Evolutionary conservation across 306 rosid species (phyloP).

Genomic region (Hippophae tibetana): DNA sequence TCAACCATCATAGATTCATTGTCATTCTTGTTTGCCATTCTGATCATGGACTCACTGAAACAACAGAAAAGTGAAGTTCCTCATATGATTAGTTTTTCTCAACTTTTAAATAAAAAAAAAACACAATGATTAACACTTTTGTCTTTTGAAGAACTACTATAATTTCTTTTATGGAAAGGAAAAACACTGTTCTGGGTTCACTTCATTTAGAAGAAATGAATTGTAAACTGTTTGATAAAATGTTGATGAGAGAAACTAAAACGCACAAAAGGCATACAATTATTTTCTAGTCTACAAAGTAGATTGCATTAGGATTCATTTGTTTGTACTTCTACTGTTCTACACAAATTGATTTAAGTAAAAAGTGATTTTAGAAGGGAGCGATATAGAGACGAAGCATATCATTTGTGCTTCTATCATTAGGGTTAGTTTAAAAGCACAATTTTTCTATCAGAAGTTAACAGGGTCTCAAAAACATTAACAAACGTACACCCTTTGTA

Average conservation of each 20-base stretch:
- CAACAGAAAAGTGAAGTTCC: constrained; percentile 7
- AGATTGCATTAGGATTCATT: too few relatives aligned
- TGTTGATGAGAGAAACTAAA: constrained; percentile 2
- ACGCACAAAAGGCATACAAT: constrained; percentile 14
- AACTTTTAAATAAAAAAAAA: neutral
- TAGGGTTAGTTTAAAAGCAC: too few relatives aligned
- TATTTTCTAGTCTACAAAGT: constrained; percentile 26
- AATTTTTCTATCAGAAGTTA: too few relatives aligned
- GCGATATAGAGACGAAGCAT: too few relatives aligned
- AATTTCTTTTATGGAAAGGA: neutral
- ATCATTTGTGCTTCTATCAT: too few relatives aligned
- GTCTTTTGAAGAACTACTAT: too few relatives aligned
- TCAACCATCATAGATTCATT: constrained; percentile 24
- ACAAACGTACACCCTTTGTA: too few relatives aligned
- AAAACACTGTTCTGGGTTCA: neutral
- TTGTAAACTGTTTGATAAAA: neutral
- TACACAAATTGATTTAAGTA: too few relatives aligned
- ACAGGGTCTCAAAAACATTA: too few relatives aligned
- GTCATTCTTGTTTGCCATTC: constrained; percentile 40
- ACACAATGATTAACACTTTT: neutral
- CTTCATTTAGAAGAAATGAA: neutral
- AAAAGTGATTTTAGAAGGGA: too few relatives aligned
- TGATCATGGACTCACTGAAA: constrained; percentile 38
- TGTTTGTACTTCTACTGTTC: too few relatives aligned
- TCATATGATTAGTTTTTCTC: constrained; percentile 13